Evolutionary conservation across 495 filamentous ascomycete species (phyloP).

Genomic region (Podospora fimiseda): DNA sequence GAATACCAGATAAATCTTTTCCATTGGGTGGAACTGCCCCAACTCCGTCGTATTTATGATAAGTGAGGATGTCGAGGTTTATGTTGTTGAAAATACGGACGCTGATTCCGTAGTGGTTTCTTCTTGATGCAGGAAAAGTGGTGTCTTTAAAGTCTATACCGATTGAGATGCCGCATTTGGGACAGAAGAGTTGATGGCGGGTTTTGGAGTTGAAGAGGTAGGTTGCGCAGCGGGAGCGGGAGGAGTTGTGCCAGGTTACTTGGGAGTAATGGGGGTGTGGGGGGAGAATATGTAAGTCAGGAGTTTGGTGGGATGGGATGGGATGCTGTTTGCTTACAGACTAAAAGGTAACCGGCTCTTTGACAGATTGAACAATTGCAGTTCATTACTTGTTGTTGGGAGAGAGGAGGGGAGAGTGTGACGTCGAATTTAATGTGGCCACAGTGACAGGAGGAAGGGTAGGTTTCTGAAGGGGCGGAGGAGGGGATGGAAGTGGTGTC

Average conservation of each 20-base stretch:
- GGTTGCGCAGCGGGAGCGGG: constrained; percentile 18
- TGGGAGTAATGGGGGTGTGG: constrained; percentile 19
- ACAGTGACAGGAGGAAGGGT: constrained; percentile 28
- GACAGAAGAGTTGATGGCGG: constrained; percentile 31
- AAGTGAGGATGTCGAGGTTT: constrained; percentile 18
- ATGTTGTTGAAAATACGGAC: constrained; percentile 22
- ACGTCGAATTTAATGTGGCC: constrained; percentile 28
- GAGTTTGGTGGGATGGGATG: too few relatives aligned
- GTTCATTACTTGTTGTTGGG: constrained; percentile 20
- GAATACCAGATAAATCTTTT: constrained; percentile 20
- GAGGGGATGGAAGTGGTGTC: too few relatives aligned
- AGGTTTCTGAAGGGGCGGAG: too few relatives aligned
- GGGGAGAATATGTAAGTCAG: neutral
- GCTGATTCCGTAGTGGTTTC: constrained; percentile 24
- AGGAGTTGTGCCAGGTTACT: constrained; percentile 22
- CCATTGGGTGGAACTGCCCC: constrained; percentile 13
- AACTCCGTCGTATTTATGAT: constrained; percentile 20
- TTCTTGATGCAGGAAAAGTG: neutral
- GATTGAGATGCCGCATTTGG: constrained; percentile 27
- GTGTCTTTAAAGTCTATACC: constrained; percentile 25
- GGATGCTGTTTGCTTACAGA: constrained; percentile 19
- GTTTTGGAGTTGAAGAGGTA: constrained; percentile 30
- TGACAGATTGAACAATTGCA: constrained; percentile 29
- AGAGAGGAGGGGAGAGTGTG: constrained; percentile 24
- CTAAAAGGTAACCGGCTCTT: constrained; percentile 26